phyloP scores from a whole-genome alignment of 352 stramenopile genomes.

The Globisporangium echinulatum region DNA sequence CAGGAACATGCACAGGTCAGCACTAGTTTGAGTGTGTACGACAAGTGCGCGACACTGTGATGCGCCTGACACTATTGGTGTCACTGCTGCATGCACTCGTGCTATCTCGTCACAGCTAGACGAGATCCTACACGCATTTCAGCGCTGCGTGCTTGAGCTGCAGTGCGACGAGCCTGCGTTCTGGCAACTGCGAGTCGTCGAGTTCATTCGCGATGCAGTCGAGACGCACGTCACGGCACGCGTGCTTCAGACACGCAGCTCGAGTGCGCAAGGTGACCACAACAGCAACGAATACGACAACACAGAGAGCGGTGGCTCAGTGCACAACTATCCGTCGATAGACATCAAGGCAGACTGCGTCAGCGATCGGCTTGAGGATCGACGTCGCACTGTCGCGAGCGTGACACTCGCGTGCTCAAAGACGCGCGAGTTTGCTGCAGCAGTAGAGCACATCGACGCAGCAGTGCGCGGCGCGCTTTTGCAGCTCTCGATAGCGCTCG shows the following conservation, averaged over 20 bases:
- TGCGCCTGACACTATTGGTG: no score
- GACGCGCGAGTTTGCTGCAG: not conserved
- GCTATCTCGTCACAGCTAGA: slow-evolving; percentile 15
- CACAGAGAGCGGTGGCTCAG: no score
- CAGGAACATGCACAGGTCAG: slow-evolving; percentile 26
- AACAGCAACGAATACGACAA: no score
- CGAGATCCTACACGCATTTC: slow-evolving; percentile 25
- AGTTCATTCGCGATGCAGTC: slow-evolving; percentile 25
- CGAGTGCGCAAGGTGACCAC: not conserved
- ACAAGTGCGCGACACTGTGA: no score
- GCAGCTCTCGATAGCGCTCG: slow-evolving; percentile 2
- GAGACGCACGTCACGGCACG: slow-evolving; percentile 9
- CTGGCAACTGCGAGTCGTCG: slow-evolving; percentile 44
- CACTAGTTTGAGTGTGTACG: no score
- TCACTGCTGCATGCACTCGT: not conserved
- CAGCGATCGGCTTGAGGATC: not conserved
- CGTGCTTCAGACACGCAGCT: not conserved
- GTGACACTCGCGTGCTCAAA: not conserved
- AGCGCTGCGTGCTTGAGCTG: slow-evolving; percentile 21
- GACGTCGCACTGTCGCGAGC: not conserved
- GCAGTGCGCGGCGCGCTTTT: slow-evolving; percentile 5
- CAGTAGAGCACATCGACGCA: slow-evolving; percentile 5
- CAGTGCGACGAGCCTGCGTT: slow-evolving; percentile 35
- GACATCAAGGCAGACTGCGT: not conserved
- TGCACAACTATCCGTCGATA: no score